Evolutionary conservation across 179 eudicot species (phyloP).

Genomic region (Spinacia oleracea): DNA sequence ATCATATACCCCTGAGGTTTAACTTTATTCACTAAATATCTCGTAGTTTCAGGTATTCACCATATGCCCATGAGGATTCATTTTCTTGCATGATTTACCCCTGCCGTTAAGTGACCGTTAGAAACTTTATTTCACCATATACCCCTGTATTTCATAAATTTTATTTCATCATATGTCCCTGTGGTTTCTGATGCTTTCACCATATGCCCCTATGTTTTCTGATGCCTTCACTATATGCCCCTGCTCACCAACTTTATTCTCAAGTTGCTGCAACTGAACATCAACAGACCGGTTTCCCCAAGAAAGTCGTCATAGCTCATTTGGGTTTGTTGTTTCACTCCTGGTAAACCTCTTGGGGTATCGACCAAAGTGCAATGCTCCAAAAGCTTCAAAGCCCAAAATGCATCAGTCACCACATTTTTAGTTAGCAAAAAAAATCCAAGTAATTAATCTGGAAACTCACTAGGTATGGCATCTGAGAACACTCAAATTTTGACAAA

Average conservation of each 20-base stretch:
- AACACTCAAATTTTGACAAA: slow-evolving; percentile 88
- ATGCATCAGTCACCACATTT: slow-evolving; percentile 40
- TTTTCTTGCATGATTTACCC: too few relatives aligned
- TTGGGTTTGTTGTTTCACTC: slow-evolving; percentile 88
- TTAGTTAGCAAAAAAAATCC: neutral
- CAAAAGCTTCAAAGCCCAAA: slow-evolving; percentile 52
- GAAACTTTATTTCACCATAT: too few relatives aligned
- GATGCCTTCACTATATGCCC: too few relatives aligned
- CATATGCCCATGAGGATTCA: too few relatives aligned
- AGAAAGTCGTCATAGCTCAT: slow-evolving; percentile 89
- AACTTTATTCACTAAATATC: too few relatives aligned
- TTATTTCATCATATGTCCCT: too few relatives aligned
- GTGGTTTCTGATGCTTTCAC: too few relatives aligned
- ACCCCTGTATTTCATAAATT: too few relatives aligned
- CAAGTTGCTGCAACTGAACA: slow-evolving; percentile 65
- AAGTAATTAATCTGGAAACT: slow-evolving; percentile 22
- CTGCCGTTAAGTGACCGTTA: too few relatives aligned
- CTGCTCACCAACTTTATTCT: slow-evolving; percentile 79
- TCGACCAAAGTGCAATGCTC: slow-evolving; percentile 86
- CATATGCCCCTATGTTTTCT: too few relatives aligned
- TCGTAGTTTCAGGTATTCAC: too few relatives aligned
- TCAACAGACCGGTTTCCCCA: slow-evolving; percentile 74
- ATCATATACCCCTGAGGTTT: too few relatives aligned
- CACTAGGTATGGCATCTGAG: slow-evolving; percentile 90
- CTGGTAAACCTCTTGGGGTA: slow-evolving; percentile 89